Conservation (phyloP, 2,329 filamentous ascomycete genomes). For the Nectriaceae sp. region DNA sequence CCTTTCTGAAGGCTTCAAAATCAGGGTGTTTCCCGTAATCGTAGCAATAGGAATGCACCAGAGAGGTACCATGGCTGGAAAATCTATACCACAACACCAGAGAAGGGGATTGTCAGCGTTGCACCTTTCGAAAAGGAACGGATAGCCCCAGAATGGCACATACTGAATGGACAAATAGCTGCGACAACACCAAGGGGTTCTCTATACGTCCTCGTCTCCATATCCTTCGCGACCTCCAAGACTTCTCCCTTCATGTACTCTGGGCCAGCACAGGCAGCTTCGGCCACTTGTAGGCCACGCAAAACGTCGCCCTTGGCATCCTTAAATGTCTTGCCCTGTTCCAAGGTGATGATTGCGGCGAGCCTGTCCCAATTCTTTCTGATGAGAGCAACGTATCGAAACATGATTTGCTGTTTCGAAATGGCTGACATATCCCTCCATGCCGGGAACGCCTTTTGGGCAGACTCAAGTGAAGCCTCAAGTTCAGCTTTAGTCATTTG, state of each 20-base stretch:
- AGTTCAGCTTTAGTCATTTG: conserved; percentile 73
- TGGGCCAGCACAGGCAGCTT: conserved; percentile 73
- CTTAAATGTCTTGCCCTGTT: conserved; percentile 78
- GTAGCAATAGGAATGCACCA: conserved; percentile 81
- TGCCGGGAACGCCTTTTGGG: conserved; percentile 66
- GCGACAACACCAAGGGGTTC: conserved; percentile 76
- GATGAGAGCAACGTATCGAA: conserved; percentile 72
- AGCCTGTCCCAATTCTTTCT: conserved; percentile 77
- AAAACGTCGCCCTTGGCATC: conserved; percentile 76
- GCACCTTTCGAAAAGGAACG: background rate
- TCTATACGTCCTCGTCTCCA: conserved; percentile 77
- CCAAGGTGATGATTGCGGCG: conserved; percentile 74
- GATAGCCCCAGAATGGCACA: conserved; percentile 24
- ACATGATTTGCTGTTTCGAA: conserved; percentile 74
- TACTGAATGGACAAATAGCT: conserved; percentile 77
- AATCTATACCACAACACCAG: no score
- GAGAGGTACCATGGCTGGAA: conserved; percentile 82
- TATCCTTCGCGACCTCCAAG: conserved; percentile 78
- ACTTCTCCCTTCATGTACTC: conserved; percentile 75
- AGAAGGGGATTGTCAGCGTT: background rate
- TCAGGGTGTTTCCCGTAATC: conserved; percentile 74
- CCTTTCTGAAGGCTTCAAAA: conserved; percentile 79
- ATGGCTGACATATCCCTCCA: conserved; percentile 70
- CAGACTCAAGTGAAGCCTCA: conserved; percentile 67
- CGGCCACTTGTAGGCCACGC: conserved; percentile 73